phyloP scores from a whole-genome alignment of 106 monocot species.

The Dioscorea dumetorum region DNA sequence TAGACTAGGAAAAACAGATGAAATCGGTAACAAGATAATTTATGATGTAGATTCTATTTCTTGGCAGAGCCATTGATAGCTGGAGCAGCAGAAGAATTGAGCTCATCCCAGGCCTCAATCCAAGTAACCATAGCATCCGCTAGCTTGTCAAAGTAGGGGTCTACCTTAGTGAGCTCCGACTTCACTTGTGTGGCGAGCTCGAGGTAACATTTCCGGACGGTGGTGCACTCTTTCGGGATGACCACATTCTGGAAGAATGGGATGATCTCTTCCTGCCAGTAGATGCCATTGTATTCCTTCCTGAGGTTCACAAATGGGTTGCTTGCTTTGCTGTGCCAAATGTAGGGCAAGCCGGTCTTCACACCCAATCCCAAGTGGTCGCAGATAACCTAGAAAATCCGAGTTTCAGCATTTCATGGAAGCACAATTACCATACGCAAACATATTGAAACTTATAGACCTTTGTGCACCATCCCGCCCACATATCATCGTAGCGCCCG shows the following conservation, averaged over 20 bases:
- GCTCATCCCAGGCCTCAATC: conserved; percentile 46
- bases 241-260: conserved; percentile 35
- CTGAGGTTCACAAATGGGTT: conserved; percentile 42
- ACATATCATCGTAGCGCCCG: conserved; percentile 42
- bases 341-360: conserved; percentile 43
- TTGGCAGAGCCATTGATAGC: background rate
- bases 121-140: conserved; percentile 47
- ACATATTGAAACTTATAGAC: conserved; percentile 6
- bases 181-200: conserved; percentile 35
- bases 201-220: conserved; percentile 34
- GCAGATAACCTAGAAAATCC: conserved; percentile 28
- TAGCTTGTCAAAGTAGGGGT: conserved; percentile 36
- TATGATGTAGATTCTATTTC: background rate
- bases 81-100: conserved; percentile 26
- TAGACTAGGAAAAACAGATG: no score
- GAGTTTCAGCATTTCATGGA: background rate
- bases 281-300: conserved; percentile 43
- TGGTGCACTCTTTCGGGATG: conserved; percentile 32
- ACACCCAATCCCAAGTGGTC: conserved; percentile 40
- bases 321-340: conserved; percentile 53
- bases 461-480: conserved; percentile 50
- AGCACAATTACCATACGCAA: background rate
- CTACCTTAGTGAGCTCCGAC: conserved; percentile 30
- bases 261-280: conserved; percentile 47
- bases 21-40: no score